Base-by-base conservation (phyloP, 1,284 basidiomycete species). In the Crocinoboletus sp. region DNA sequence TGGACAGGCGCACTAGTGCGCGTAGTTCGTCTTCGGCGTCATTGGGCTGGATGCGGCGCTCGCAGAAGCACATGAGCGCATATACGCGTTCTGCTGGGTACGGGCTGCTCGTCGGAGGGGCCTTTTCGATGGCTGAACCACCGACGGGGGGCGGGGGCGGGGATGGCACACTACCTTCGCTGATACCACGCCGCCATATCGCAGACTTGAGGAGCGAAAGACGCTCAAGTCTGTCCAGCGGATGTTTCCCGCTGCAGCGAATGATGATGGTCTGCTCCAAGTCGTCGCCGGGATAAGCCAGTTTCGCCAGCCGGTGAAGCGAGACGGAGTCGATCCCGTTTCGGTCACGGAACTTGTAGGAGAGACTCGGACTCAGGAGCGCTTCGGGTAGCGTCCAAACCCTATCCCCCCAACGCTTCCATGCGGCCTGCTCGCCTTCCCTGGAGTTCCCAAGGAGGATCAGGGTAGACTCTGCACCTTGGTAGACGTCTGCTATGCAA, bases 1-100 rank as follows among this genome's bases (percentile, higher is more conserved):
- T 55, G 12, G 54, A 56, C 8, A 55, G 28, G 6, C 52, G 45
- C 4, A 45, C 53, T 0, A 55, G 43, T 22, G 53, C 53, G 3
- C 38, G 54, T 2, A 54, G 28, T 13, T 56, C 54, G 2, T 38
- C 41, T 24, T 55, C 53, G 4, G 20, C 20, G 6, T 22, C 22
- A 16, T 41, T 41, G 2, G 53, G 53, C 33, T 51, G 36, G 23
- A 55, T 55, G 2, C 53, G 49, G 12, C 51, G 53, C 11, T 56
- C 45, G 22, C 54, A 55, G 32, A 55, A 56, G 7, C 53, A 54
- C 54, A 55, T 56, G 25, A 55, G 37, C 6, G 54, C 53, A 13
- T 55, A 55, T 1, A 54, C 54, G 15, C 41, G 45, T 30, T 56
- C 52, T 9, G 53, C 53, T n/a, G 45, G 31, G 25, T 55, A 48